phyloP scores from a whole-genome alignment of 73 alveolate genomes.

The Strombidium stylifer region DNA sequence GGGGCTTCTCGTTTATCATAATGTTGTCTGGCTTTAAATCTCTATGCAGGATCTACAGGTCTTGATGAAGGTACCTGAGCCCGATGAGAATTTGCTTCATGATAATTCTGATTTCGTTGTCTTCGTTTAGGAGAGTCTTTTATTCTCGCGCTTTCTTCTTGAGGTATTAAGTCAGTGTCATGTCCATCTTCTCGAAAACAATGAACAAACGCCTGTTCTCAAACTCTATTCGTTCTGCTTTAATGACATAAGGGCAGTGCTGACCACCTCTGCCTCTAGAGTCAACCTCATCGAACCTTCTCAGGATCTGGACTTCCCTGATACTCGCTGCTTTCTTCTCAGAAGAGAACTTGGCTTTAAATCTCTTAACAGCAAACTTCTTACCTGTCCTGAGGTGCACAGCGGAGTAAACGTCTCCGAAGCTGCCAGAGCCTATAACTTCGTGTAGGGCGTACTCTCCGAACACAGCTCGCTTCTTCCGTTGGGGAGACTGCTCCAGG shows the following conservation, averaged over 20 bases:
- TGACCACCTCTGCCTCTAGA: no score
- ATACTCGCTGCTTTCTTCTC: slow-evolving; percentile 9
- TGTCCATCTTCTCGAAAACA: slow-evolving; percentile 14
- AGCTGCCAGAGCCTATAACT: slow-evolving; percentile 80
- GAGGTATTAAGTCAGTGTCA: slow-evolving; percentile 11
- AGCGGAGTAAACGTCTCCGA: slow-evolving; percentile 75
- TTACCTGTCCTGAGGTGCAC: slow-evolving; percentile 58
- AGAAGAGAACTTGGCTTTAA: slow-evolving; percentile 6
- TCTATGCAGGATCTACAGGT: slow-evolving; percentile 90
- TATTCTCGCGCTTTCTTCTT: background rate
- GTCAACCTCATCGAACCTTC: background rate
- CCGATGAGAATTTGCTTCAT: slow-evolving; percentile 72
- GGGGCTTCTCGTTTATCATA: slow-evolving; percentile 14
- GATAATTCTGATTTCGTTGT: slow-evolving; percentile 66
- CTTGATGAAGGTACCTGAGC: slow-evolving; percentile 74
- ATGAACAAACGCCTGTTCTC: background rate
- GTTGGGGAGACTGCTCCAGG: no score
- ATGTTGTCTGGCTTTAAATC: slow-evolving; percentile 75
- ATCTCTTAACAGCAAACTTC: slow-evolving; percentile 72
- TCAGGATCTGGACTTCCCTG: slow-evolving; percentile 3
- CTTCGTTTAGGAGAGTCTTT: slow-evolving; percentile 23
- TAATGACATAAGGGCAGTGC: slow-evolving; percentile 2
- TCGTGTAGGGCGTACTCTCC: no score
- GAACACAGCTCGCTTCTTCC: no score
- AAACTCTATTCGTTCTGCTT: background rate